These are phyloP conservation scores for Isoetes engelmannii DNA, from an alignment of 83 land plant species.

Conservation along the genomic window DNA sequence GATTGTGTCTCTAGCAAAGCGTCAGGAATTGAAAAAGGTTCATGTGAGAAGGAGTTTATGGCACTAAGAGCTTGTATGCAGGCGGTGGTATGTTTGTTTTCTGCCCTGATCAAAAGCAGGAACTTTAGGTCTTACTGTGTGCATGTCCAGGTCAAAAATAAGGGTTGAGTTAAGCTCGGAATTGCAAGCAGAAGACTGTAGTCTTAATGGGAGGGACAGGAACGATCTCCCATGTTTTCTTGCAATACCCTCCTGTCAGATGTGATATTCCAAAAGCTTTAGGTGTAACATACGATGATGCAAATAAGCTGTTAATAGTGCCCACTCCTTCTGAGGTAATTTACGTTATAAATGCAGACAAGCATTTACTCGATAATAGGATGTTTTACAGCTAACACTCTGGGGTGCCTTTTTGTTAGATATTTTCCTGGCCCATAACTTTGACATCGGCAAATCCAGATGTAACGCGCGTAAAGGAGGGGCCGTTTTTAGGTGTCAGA, in stretches of 20 bases:
- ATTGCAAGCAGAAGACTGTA: neutral
- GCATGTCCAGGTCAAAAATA: constrained; percentile 16
- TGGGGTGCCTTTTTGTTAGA: constrained; percentile 26
- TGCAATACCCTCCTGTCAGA: constrained; percentile 58
- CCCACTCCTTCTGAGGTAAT: constrained; percentile 56
- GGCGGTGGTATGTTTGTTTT: constrained; percentile 34
- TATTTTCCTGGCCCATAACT: constrained; percentile 72
- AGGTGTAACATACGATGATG: constrained; percentile 66
- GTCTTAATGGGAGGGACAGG: constrained; percentile 10
- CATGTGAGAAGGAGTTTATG: constrained; percentile 60
- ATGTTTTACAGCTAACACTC: no score
- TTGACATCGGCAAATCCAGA: constrained; percentile 38
- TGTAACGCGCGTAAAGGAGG: constrained; percentile 53
- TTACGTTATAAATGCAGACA: neutral
- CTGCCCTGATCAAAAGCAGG: neutral
- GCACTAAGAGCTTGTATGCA: constrained; percentile 61
- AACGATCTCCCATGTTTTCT: constrained; percentile 68
- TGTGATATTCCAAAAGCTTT: constrained; percentile 46
- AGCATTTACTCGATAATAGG: no score
- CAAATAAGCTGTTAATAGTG: constrained; percentile 49
- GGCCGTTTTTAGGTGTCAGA: constrained; percentile 62
- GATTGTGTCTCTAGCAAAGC: constrained; percentile 48
- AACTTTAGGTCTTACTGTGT: neutral
- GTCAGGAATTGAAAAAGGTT: constrained; percentile 56
- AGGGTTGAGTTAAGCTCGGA: neutral